Base-by-base conservation (phyloP, 2,329 filamentous ascomycete species). In the Epichloe sylvatica region DNA sequence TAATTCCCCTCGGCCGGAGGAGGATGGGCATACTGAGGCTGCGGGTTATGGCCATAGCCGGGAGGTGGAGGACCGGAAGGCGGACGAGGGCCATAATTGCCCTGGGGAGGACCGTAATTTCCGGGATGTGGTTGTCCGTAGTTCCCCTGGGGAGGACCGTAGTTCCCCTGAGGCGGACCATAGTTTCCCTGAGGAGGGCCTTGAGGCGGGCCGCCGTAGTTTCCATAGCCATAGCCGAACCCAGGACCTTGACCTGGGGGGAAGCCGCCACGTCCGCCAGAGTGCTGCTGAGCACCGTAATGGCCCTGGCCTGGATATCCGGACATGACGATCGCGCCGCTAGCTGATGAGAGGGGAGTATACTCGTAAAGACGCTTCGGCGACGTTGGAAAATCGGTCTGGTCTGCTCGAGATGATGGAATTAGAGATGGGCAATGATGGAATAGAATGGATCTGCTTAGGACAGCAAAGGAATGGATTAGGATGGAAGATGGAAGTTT, bases 241-340 rank as follows among this genome's bases (percentile, higher is more conserved):
- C 56, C 56, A 35, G 54, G 50, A 43, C 57, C 57, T 47, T 50
- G 48, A 6, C 57, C 58, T 25, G 58, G 54, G 23, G 52, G 40
- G 36, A 56, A 56, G 21, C 58, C 56, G 33, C 59, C 60, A 33
- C 59, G 58, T 48, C 60, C 53, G 38, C 59, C 59, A 45, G 63
- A 62, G 54, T 65, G 59, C 40, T 61, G 54, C 45, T 58, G 55
- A 35, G 60, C 54, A 52, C 67, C 66, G 56, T 70, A 58, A 42
- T 67, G 60, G 53, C 69, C 65, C 56, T 69, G 67, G 48, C 67
- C 68, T 34, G 67, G 67, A 58, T 66, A 69, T 55, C 66, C 64
- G 41, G 67, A 68, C 67, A 69, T 69, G 55, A 36, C 69, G 55
- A 34, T 47, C 47, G 30, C 19, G 35, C 5, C 9, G 25, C 25